Conservation (phyloP, 2,329 filamentous ascomycete species). For the Xylariales sp. region DNA sequence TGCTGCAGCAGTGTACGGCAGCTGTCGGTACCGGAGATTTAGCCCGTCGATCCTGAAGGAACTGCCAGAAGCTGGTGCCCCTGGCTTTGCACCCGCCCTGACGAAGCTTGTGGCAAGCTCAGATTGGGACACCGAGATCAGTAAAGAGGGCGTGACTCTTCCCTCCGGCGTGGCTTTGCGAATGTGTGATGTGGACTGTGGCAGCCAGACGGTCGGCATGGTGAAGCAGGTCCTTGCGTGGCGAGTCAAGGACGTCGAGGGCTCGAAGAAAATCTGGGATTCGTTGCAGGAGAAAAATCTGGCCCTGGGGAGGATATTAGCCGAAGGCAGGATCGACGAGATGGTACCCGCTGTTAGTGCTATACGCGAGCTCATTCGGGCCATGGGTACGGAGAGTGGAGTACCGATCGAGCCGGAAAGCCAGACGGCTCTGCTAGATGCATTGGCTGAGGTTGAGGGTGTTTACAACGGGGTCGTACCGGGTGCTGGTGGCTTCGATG, state of each 20-base stretch:
- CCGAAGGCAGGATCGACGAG: conserved; percentile 38
- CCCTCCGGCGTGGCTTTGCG: conserved; percentile 71
- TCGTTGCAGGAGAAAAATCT: conserved; percentile 72
- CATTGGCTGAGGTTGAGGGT: conserved; percentile 63
- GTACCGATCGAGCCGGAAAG: conserved; percentile 86
- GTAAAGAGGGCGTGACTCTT: conserved; percentile 64
- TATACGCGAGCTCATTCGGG: conserved; percentile 60
- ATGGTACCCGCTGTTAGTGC: conserved; percentile 42
- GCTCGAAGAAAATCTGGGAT: conserved; percentile 69
- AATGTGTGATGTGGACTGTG: conserved; percentile 96
- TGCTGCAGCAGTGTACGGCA: conserved; percentile 86
- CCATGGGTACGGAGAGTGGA: conserved; percentile 68
- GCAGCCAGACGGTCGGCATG: conserved; percentile 91
- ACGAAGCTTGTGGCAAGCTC: conserved; percentile 61
- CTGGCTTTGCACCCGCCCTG: conserved; percentile 63
- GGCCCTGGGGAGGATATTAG: conserved; percentile 60
- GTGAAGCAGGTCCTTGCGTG: conserved; percentile 86
- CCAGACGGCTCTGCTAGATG: conserved; percentile 82
- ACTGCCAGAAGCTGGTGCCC: conserved; percentile 61
- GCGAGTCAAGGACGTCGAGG: conserved; percentile 59
- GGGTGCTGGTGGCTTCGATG: conserved; percentile 91
- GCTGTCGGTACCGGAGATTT: conserved; percentile 89
- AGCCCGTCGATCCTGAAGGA: conserved; percentile 67
- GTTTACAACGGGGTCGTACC: conserved; percentile 91
- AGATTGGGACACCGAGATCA: conserved; percentile 76